These are phyloP conservation scores for Phytophthora podocarpi DNA, from an alignment of 352 stramenopile species.

Conservation along the genomic window DNA sequence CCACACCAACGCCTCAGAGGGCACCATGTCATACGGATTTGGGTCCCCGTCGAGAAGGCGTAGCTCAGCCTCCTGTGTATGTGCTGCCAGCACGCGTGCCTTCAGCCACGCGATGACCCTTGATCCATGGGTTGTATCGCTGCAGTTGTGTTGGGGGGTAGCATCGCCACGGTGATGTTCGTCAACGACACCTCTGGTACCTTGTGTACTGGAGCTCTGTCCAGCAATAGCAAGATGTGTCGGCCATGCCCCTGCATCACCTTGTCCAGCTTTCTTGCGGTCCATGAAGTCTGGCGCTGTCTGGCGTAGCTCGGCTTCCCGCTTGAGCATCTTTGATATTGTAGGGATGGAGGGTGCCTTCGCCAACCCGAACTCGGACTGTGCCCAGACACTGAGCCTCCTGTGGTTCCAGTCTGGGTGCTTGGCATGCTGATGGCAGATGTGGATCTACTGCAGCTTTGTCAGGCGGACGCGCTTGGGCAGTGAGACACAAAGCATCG, in stretches of 20 bases:
- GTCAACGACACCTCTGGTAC: background rate
- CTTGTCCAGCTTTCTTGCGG: background rate
- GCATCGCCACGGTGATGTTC: background rate
- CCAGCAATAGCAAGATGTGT: too few species aligned
- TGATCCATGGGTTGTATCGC: too few species aligned
- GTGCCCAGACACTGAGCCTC: too few species aligned
- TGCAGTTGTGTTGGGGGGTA: background rate
- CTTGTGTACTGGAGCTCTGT: too few species aligned
- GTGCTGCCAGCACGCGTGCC: too few species aligned
- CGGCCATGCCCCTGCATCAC: too few species aligned
- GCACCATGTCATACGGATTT: conserved; percentile 3
- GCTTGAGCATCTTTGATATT: background rate
- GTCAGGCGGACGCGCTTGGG: too few species aligned
- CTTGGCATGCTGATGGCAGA: too few species aligned
- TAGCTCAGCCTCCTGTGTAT: background rate
- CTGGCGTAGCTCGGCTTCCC: background rate
- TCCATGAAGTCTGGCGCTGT: background rate
- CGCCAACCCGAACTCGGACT: too few species aligned
- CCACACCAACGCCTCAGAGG: background rate
- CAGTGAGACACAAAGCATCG: too few species aligned
- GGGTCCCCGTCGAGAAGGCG: background rate
- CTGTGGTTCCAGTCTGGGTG: too few species aligned
- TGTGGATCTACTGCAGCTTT: too few species aligned
- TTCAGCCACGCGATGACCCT: conserved; percentile 6
- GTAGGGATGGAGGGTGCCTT: background rate